These are phyloP conservation scores for Fragaria vesca DNA, from an alignment of 306 rosid genomes.

Conservation along the genomic window DNA sequence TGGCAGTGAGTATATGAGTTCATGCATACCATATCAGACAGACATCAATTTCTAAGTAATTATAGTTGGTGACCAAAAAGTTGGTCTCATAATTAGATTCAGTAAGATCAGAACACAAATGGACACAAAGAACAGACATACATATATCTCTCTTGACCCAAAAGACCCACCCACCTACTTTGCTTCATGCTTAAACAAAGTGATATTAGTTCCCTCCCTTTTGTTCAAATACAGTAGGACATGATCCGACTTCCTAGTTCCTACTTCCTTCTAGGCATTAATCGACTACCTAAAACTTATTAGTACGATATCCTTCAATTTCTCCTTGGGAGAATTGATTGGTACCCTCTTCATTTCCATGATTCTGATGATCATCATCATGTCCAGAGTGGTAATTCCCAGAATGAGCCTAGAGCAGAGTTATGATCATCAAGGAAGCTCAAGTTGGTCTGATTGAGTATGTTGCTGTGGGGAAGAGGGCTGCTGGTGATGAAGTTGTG, in stretches of 20 bases:
- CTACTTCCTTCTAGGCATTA: slow-evolving; percentile 18
- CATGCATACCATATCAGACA: slow-evolving; percentile 6
- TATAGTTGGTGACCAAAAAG: slow-evolving; percentile 60
- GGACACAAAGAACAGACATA: slow-evolving; percentile 18
- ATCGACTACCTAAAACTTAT: slow-evolving; percentile 27
- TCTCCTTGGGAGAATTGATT: slow-evolving; percentile 67
- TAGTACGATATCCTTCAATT: slow-evolving; percentile 27
- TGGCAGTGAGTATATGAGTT: slow-evolving; percentile 29
- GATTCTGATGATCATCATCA: slow-evolving; percentile 34
- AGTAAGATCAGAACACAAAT: slow-evolving; percentile 15
- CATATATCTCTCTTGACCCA: background rate
- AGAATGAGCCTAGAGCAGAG: slow-evolving; percentile 39
- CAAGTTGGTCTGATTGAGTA: slow-evolving; percentile 37
- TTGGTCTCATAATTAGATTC: slow-evolving; percentile 21
- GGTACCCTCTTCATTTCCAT: slow-evolving; percentile 18
- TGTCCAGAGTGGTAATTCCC: slow-evolving; percentile 79
- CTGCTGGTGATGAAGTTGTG: slow-evolving; percentile 34
- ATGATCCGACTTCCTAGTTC: background rate
- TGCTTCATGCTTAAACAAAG: slow-evolving; percentile 16
- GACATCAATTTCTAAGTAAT: slow-evolving; percentile 32
- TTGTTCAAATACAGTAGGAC: background rate
- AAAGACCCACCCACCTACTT: slow-evolving; percentile 18
- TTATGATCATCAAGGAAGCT: slow-evolving; percentile 53
- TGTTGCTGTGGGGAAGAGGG: slow-evolving; percentile 20
- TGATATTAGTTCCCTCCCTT: slow-evolving; percentile 13